Evolutionary conservation across 305 asterid species (phyloP).

Genomic region (Rubia tinctorum): DNA sequence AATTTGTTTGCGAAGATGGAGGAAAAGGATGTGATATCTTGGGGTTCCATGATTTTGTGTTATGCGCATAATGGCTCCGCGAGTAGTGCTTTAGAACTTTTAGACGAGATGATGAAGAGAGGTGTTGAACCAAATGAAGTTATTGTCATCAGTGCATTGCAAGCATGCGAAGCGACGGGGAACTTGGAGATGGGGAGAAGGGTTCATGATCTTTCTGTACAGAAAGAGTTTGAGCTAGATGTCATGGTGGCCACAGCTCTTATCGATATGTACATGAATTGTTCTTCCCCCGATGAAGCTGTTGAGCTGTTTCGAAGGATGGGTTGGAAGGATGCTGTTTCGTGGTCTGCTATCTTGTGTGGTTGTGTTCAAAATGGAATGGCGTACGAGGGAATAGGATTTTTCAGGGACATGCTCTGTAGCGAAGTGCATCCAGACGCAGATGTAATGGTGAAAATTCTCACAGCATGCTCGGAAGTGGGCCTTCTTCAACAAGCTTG

Average conservation of each 20-base stretch:
- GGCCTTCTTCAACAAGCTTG: conserved; percentile 56
- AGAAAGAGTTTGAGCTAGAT: conserved; percentile 37
- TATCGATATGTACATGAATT: conserved; percentile 79
- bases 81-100: conserved; percentile 41
- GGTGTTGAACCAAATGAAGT: conserved; percentile 49
- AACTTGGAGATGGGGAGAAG: conserved; percentile 43
- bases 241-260: conserved; percentile 60
- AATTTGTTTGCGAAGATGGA: conserved; percentile 49
- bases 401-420: conserved; percentile 49
- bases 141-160: conserved; percentile 49
- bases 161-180: conserved; percentile 60
- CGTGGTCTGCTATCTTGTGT: conserved; percentile 50
- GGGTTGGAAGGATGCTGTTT: conserved; percentile 48
- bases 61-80: conserved; percentile 59
- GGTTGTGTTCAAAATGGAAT: conserved; percentile 58
- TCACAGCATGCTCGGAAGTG: conserved; percentile 64
- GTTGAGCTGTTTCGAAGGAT: conserved; percentile 40
- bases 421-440: conserved; percentile 38
- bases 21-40: conserved; percentile 63
- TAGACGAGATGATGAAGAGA: conserved; percentile 38
- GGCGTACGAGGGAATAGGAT: conserved; percentile 34
- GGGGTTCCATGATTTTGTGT: conserved; percentile 72
- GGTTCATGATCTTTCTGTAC: conserved; percentile 45
- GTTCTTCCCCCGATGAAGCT: conserved; percentile 61
- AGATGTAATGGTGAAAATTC: conserved; percentile 42